Conservation (phyloP, 208 protist genomes). For the Acanthamoeba triangularis region DNA sequence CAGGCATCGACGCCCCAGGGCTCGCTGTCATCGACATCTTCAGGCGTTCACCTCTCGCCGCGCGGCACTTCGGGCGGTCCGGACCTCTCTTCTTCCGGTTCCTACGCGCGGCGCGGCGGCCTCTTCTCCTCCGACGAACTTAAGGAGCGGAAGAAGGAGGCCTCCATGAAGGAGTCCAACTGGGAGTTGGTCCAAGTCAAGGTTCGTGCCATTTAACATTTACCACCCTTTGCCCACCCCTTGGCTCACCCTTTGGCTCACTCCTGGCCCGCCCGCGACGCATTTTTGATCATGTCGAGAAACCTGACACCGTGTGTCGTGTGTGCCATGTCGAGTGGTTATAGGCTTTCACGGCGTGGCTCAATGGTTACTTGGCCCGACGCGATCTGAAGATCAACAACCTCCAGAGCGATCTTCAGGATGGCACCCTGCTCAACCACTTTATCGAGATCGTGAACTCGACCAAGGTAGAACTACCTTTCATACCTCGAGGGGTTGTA, state of each 20-base stretch:
- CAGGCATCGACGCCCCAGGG: too few species aligned
- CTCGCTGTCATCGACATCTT: neutral
- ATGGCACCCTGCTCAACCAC: conserved; percentile 15
- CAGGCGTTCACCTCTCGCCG: too few species aligned
- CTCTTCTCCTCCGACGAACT: neutral
- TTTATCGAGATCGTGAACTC: conserved; percentile 13
- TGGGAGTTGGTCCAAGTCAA: neutral
- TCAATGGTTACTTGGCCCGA: neutral
- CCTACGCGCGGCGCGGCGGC: neutral
- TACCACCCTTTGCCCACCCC: too few species aligned
- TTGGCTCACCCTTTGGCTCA: too few species aligned
- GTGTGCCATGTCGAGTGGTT: too few species aligned
- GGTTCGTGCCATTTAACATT: too few species aligned
- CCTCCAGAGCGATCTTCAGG: neutral
- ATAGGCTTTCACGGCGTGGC: conserved; percentile 3
- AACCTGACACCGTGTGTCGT: too few species aligned
- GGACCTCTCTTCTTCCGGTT: conserved; percentile 5
- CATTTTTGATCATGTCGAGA: too few species aligned
- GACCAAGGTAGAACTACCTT: neutral
- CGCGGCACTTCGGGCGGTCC: neutral
- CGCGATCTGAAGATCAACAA: neutral
- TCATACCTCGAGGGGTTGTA: neutral
- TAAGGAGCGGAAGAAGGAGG: neutral
- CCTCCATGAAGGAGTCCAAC: neutral
- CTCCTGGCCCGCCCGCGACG: too few species aligned